Conservation (phyloP, 2,329 filamentous ascomycete genomes). For the Metarhizium humberi region DNA sequence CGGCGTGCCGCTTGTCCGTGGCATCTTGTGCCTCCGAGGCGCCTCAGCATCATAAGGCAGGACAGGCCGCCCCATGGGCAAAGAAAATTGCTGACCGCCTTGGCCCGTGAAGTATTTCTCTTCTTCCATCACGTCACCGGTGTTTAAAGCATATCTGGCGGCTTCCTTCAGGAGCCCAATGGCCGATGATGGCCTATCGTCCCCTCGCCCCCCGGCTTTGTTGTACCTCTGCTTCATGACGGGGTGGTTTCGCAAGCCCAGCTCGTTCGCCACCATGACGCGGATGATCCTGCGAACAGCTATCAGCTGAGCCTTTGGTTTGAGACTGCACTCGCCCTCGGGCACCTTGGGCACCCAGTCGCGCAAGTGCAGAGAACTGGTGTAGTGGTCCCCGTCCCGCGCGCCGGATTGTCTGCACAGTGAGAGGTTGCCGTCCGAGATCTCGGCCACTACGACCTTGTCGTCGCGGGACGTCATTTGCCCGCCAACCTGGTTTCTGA, state of each 20-base stretch:
- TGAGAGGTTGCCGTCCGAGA: background rate
- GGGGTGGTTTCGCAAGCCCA: conserved; percentile 6
- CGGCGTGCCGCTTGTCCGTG: background rate
- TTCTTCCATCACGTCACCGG: background rate
- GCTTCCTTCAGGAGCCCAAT: background rate
- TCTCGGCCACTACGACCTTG: background rate
- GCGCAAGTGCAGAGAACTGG: conserved; percentile 3
- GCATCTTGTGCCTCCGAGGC: background rate
- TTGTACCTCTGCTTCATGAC: conserved; percentile 5
- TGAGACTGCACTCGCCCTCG: background rate
- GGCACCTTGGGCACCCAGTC: conserved; percentile 8
- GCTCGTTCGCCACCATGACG: conserved; percentile 11
- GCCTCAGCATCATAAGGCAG: conserved; percentile 1
- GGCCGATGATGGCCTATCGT: background rate
- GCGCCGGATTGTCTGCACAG: background rate
- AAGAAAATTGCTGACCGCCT: conserved; percentile 9
- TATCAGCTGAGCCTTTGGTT: background rate
- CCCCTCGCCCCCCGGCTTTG: background rate
- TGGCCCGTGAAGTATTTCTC: conserved; percentile 6
- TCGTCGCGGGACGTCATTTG: conserved; percentile 1
- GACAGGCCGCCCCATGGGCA: conserved; percentile 10
- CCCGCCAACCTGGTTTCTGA: conserved; percentile 11
- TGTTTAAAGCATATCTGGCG: background rate
- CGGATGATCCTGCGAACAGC: conserved; percentile 6
- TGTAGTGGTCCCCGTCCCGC: background rate